Conservation (phyloP, 139 green algal genomes). For the Chlamydomonas asymmetrica region DNA sequence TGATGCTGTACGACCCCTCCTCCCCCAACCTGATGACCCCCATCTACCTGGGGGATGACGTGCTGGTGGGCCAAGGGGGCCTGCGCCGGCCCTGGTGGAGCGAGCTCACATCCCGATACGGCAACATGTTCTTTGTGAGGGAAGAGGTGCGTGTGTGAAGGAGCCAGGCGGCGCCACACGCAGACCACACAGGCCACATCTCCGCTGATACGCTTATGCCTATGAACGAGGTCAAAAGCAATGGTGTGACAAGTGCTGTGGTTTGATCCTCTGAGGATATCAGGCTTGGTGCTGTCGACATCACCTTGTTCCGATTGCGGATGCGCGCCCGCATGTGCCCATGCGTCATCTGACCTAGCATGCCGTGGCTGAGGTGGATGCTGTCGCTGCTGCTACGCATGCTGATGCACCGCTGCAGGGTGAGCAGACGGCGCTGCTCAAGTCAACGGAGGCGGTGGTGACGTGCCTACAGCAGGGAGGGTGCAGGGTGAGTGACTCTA, state of each 20-base stretch:
- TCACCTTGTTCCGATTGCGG: too few relatives aligned
- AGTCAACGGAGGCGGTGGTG: constrained; percentile 46
- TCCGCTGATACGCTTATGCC: too few relatives aligned
- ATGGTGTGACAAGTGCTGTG: too few relatives aligned
- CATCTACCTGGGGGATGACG: constrained; percentile 54
- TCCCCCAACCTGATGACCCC: constrained; percentile 73
- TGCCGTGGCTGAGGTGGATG: not conserved
- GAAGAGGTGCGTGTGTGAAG: constrained; percentile 38
- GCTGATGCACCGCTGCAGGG: constrained; percentile 33
- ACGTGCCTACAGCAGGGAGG: constrained; percentile 54
- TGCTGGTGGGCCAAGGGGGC: constrained; percentile 45
- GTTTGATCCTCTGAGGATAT: too few relatives aligned
- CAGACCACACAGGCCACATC: not conserved
- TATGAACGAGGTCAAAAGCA: too few relatives aligned
- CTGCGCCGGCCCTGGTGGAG: constrained; percentile 68
- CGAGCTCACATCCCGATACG: constrained; percentile 68
- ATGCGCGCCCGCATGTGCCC: too few relatives aligned
- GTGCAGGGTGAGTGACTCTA: constrained; percentile 29
- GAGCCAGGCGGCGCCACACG: not conserved
- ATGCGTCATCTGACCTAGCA: too few relatives aligned
- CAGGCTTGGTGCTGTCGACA: too few relatives aligned
- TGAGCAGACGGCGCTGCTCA: constrained; percentile 49
- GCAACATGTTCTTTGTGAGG: constrained; percentile 78
- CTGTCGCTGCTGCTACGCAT: not conserved
- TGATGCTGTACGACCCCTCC: constrained; percentile 67